Base-by-base conservation (phyloP, 2,329 filamentous ascomycete species). In the Diaporthe citrichinensis region DNA sequence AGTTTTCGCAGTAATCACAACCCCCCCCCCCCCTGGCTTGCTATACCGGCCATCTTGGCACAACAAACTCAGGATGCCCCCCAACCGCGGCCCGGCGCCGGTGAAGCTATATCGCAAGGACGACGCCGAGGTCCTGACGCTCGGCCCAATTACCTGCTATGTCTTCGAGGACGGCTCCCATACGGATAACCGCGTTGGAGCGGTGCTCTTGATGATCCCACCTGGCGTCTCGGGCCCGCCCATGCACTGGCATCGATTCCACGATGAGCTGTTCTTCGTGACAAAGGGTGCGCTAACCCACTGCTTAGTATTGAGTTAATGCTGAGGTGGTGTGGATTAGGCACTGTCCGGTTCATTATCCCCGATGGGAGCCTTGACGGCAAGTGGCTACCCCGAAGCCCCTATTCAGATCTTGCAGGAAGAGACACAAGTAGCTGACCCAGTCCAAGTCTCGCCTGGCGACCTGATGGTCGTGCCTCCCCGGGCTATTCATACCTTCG, bases 211-310 rank as follows among this genome's bases (percentile, higher is more conserved):
- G 41, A 79, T 81, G 76, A 74, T 84, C 10, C 83, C 83, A 1
- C 77, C 80, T 0, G 82, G 82, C 2, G 72, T 78, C 41, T 82
- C 81, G 10, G 83, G 83, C 2, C 83, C 83, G 41, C 83, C 82
- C 20, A 83, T 84, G 83, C 83, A 84, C 49, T 84, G 83, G 83
- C 83, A 84, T 72, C 80, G 83, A 7, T 84, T 84, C 55, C 83
- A 84, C 58, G 83, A 84, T 62, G 83, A 84, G 75, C 78, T 82
- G 58, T 84, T 84, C 77, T 78, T 84, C 65, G 79, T 84, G 4
- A 82, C 80, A 14, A 84, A 84, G 74, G 82, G 82, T 81, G 17
- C 46, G 46, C 23, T 8, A 5, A 20, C 20, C 41, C 4, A 17
- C 20, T 36, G 36, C 25, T 28, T 3, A 44, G 9, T 4, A 4